Evolutionary conservation across 225 moss, liverwort and hornwort genomes (phyloP).

Genomic region (Polytrichum formosum): DNA sequence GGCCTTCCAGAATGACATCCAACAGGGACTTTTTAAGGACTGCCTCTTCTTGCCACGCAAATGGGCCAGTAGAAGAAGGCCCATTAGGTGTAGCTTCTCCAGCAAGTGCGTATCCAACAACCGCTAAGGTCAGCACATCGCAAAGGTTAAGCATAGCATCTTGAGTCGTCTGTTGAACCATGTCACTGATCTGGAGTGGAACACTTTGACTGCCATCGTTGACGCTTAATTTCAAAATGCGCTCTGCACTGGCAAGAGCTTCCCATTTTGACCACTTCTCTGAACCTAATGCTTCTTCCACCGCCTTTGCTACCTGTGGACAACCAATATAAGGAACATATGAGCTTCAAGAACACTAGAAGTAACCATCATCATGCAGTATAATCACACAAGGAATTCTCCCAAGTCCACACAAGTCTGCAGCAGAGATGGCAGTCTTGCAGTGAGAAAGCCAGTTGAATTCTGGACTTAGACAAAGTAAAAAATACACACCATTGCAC

Average conservation of each 20-base stretch:
- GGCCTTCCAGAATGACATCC: constrained; percentile 64
- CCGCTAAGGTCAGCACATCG: constrained; percentile 77
- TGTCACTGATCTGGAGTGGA: constrained; percentile 85
- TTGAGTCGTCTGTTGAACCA: constrained; percentile 68
- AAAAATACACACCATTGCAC: too few species aligned
- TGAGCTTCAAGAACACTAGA: too few species aligned
- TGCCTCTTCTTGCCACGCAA: constrained; percentile 88
- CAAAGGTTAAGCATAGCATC: constrained; percentile 62
- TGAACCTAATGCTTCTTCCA: constrained; percentile 64
- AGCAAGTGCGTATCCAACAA: constrained; percentile 88
- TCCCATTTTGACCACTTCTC: constrained; percentile 70
- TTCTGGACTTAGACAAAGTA: too few species aligned
- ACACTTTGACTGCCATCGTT: constrained; percentile 84
- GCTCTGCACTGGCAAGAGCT: constrained; percentile 79
- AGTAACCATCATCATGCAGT: too few species aligned
- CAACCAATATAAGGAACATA: constrained; percentile 5
- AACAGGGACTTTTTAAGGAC: constrained; percentile 73
- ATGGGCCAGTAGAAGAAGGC: constrained; percentile 59
- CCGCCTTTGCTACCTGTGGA: constrained; percentile 62
- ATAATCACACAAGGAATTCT: too few species aligned
- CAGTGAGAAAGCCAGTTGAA: too few species aligned
- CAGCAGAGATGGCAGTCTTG: too few species aligned
- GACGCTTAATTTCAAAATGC: constrained; percentile 69
- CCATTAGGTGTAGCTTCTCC: constrained; percentile 71
- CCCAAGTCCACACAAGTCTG: too few species aligned